Evolutionary conservation across 306 rosid species (phyloP), one percentile per base, ranked within the genome.

Genomic region (Aeschynomene evenia): DNA sequence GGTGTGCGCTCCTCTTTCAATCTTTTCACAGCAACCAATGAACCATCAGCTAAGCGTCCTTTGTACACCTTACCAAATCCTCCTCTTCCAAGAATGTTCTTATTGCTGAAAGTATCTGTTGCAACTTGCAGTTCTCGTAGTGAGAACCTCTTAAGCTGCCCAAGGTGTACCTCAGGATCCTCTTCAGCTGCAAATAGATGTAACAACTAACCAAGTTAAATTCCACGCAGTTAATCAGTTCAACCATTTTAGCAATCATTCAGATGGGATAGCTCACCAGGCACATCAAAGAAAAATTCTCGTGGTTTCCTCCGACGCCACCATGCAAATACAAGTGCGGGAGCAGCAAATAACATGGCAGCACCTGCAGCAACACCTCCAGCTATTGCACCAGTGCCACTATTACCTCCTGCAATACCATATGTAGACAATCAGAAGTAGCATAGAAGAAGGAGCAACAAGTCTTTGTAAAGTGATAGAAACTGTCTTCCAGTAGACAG

Each of bases 101-200:
- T 89, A 82, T 89, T 89, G 75, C 96, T 89, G 68, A 89, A 89
- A 76, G 74, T 89, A 79, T 89, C 96, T 0, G 85, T 86, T 28
- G 90, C 92, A 71, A 89, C 96, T 63, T 89, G 96, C 48, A 89
- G 79, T 70, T 86, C 92, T 65, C 90, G 82, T 45, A 86, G 74
- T 18, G 96, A 89, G 77, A 89, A 89, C 76, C 92, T 81, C 72
- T 89, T 86, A 49, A 86, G 92, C 83, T 84, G 96, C 63, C 96
- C 96, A 40, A 89, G 84, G 77, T 85, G 96, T 46, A 89, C 92
- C 77, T 89, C 92, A 26, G 92, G 92, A 83, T 89, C 96, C 88
- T 89, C 96, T 81, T 89, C 92, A 2, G 92, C 96, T 86, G 90
- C 66, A 83, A 68, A 43, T 26, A 65, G 22, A 37, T 9, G 22